A percentile compares a stretch with the other conserved stretches of the same genome.
phyloP scores from a whole-genome alignment of 441 rosid species.

The Bocquillonia castaneifolia region DNA sequence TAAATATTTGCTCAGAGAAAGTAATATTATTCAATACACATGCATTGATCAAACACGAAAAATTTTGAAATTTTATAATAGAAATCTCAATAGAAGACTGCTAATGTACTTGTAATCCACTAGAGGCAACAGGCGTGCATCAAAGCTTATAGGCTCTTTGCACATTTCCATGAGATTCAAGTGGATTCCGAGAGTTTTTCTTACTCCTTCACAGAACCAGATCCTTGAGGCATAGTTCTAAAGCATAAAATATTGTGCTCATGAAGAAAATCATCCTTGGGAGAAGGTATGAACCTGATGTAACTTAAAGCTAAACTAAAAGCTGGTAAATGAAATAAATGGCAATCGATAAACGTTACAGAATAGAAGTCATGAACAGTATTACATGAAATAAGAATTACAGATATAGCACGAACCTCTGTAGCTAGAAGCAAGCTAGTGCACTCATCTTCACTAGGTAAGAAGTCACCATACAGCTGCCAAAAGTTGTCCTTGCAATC shows the following conservation, averaged over 20 bases:
- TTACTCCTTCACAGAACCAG: background rate
- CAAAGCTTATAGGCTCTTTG: background rate
- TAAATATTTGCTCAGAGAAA: background rate
- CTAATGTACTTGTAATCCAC: background rate
- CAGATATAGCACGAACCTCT: conserved; percentile 43
- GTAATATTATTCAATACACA: background rate
- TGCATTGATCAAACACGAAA: conserved; percentile 4
- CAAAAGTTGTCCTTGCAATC: conserved; percentile 74
- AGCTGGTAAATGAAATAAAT: background rate
- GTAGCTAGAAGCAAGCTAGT: conserved; percentile 88
- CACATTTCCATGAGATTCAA: background rate
- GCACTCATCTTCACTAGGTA: conserved; percentile 78
- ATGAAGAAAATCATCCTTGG: background rate
- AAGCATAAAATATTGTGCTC: background rate
- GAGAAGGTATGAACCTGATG: background rate
- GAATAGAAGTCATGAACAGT: background rate
- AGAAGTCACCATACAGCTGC: conserved; percentile 83
- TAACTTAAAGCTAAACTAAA: background rate
- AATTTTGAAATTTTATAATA: background rate
- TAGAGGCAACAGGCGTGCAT: background rate
- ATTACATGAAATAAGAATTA: background rate
- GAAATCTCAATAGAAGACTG: background rate
- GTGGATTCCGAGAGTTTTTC: background rate
- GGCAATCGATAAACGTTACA: background rate
- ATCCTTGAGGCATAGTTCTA: background rate